phyloP scores from a whole-genome alignment of 1,284 basidiomycete species.

The Stereum hirsutum region DNA sequence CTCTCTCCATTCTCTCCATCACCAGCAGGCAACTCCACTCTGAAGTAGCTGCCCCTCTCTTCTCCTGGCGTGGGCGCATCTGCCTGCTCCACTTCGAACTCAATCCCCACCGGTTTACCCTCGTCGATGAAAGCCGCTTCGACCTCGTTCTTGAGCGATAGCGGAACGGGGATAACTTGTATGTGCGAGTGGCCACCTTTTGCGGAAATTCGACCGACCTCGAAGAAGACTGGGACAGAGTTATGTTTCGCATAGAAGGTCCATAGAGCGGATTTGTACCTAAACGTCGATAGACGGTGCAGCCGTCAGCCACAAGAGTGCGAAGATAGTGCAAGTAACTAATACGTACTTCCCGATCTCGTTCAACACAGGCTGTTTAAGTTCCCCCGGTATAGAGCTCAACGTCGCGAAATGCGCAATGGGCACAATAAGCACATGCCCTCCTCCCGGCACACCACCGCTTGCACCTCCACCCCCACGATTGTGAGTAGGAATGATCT shows the following conservation, averaged over 20 bases:
- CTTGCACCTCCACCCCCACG: conserved; percentile 19
- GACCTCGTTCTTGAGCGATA: conserved; percentile 47
- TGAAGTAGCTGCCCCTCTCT: conserved; percentile 63
- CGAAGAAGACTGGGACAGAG: conserved; percentile 71
- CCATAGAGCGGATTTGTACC: conserved; percentile 73
- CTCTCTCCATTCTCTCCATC: no score
- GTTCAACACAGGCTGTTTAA: conserved; percentile 64
- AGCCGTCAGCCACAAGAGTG: neutral
- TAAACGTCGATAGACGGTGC: conserved; percentile 23
- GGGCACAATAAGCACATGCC: conserved; percentile 86
- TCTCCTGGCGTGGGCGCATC: neutral
- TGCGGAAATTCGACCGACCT: conserved; percentile 75
- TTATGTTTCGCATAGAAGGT: conserved; percentile 65
- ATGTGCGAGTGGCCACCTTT: conserved; percentile 94
- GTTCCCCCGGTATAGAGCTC: conserved; percentile 59
- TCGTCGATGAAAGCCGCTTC: conserved; percentile 64
- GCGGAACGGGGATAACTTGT: conserved; percentile 79
- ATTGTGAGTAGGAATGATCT: conserved; percentile 75
- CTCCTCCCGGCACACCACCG: conserved; percentile 76
- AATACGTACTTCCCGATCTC: conserved; percentile 63
- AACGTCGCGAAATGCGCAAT: conserved; percentile 65
- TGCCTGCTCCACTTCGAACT: conserved; percentile 56
- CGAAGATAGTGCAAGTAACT: neutral
- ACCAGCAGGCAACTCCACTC: conserved; percentile 85
- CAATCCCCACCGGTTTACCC: conserved; percentile 54